These are phyloP conservation scores for Zelopaecilomyces penicillatus DNA, from an alignment of 2,329 filamentous ascomycete species.

Conservation along the genomic window DNA sequence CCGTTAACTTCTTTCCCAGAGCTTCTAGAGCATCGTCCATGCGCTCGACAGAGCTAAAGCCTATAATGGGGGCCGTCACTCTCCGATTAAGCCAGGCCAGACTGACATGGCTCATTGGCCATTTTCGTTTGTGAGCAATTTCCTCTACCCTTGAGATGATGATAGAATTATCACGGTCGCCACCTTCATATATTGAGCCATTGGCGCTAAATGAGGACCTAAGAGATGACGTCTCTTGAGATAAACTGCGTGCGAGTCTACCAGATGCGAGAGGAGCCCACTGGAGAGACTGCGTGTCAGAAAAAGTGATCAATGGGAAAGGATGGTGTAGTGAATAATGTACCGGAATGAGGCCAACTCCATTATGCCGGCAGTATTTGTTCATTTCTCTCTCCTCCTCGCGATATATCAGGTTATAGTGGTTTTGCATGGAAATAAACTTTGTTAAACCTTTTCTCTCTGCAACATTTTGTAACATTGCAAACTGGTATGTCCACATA, in stretches of 20 bases:
- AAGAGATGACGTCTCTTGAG: background rate
- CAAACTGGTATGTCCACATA: constrained; percentile 37
- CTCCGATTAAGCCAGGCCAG: constrained; percentile 53
- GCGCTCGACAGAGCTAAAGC: constrained; percentile 46
- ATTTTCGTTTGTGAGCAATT: constrained; percentile 45
- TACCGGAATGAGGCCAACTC: constrained; percentile 10
- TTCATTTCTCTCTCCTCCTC: constrained; percentile 45
- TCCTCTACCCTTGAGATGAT: constrained; percentile 30
- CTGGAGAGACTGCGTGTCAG: background rate
- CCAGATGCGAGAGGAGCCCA: background rate
- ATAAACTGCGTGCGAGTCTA: background rate
- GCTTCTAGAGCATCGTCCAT: constrained; percentile 46
- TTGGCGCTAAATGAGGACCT: background rate
- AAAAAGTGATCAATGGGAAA: background rate
- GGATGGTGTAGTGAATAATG: background rate
- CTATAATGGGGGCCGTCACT: constrained; percentile 51
- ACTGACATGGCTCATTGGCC: constrained; percentile 55
- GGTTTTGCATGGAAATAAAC: constrained; percentile 49
- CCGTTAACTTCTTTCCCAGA: constrained; percentile 37
- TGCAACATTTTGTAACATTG: constrained; percentile 39
- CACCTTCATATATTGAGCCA: background rate
- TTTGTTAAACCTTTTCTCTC: constrained; percentile 46
- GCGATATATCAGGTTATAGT: constrained; percentile 44
- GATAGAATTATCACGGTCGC: background rate
- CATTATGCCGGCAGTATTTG: constrained; percentile 16